Conservation (phyloP, 768 basidiomycete species). For the Pholiota microspora region DNA sequence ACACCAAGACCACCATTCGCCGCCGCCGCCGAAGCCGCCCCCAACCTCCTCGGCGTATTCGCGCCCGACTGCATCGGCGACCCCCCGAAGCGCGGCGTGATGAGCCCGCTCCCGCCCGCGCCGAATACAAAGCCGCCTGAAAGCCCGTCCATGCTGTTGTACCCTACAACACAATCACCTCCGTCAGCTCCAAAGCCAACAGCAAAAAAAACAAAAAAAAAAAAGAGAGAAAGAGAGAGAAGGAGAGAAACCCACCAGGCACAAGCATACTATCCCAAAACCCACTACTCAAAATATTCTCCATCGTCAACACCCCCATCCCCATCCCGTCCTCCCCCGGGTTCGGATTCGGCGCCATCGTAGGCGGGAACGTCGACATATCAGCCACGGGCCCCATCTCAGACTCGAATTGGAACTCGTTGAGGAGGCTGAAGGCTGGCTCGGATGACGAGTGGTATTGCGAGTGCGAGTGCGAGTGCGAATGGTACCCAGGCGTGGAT, state of each 20-base stretch:
- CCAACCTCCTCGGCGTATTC: conserved; percentile 40
- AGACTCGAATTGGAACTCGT: conserved; percentile 69
- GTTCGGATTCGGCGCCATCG: conserved; percentile 58
- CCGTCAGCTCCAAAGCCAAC: too few species aligned
- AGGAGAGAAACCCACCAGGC: conserved; percentile 38
- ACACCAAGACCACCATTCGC: conserved; percentile 13
- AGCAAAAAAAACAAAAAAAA: too few species aligned
- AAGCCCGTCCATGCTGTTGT: conserved; percentile 78
- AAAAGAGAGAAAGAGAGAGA: neutral
- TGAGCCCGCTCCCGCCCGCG: conserved; percentile 78
- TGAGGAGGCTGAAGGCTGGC: conserved; percentile 28
- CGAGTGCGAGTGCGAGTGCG: conserved; percentile 9
- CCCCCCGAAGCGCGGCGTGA: conserved; percentile 66
- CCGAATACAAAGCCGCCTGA: conserved; percentile 87
- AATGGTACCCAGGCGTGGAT: conserved; percentile 7
- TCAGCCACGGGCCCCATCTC: conserved; percentile 87
- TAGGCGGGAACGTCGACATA: conserved; percentile 85
- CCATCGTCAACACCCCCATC: conserved; percentile 68
- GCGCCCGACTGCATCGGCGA: conserved; percentile 60
- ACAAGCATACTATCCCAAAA: conserved; percentile 91
- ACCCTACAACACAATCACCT: conserved; percentile 44
- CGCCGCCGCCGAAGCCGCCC: neutral
- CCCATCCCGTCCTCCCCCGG: conserved; percentile 24
- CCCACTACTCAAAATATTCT: conserved; percentile 71
- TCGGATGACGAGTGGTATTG: conserved; percentile 25